Conservation (phyloP, 179 eudicot species). For the Sideroxylon spinosum region DNA sequence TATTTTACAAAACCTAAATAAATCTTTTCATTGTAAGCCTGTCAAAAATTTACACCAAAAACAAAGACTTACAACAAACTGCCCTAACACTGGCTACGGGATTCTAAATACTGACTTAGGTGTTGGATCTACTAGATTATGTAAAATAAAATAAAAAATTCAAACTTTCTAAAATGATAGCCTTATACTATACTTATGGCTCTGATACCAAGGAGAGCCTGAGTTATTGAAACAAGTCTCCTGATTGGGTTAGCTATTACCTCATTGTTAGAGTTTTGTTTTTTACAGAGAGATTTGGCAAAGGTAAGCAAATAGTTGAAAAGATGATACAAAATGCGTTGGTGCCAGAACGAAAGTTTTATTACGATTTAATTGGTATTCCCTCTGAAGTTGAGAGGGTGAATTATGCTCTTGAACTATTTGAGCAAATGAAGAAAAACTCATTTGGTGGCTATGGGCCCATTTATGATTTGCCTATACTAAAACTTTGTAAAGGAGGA, state of each 20-base stretch:
- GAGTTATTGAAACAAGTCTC: no score
- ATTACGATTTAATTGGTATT: conserved; percentile 47
- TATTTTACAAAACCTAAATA: no score
- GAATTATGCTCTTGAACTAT: conserved; percentile 50
- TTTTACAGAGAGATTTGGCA: conserved; percentile 64
- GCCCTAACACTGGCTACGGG: no score
- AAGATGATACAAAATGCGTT: conserved; percentile 45
- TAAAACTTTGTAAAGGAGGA: conserved; percentile 53
- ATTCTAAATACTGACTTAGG: no score
- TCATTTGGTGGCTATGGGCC: conserved; percentile 48
- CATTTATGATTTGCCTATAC: conserved; percentile 55
- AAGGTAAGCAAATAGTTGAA: conserved; percentile 56
- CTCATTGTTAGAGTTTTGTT: conserved; percentile 50
- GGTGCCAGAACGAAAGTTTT: conserved; percentile 47
- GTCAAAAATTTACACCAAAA: no score
- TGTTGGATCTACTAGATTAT: no score
- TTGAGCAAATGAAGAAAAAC: conserved; percentile 51
- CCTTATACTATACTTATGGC: no score
- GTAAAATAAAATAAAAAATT: no score
- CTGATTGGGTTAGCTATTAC: conserved; percentile 58
- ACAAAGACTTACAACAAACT: no score
- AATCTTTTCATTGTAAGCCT: no score
- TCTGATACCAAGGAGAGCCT: no score
- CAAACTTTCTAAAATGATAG: no score
- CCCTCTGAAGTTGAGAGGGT: conserved; percentile 63